Base-by-base conservation (phyloP, 2,329 filamentous ascomycete species). In the Sporothrix variecibatus region DNA sequence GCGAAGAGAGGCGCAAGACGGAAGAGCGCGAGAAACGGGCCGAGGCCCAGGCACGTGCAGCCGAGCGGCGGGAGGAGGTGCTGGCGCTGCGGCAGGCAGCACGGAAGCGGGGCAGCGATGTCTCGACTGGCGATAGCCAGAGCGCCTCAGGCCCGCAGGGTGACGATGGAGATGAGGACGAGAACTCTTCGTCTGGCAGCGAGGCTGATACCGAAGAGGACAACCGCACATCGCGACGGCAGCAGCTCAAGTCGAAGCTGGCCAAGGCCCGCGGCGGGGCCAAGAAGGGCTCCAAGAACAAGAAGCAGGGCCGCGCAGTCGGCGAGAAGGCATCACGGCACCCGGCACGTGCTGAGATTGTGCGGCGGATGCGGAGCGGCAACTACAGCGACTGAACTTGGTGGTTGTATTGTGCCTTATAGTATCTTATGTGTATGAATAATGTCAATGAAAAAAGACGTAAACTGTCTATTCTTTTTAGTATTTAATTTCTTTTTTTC, bases 281-380 rank as follows among this genome's bases (percentile, higher is more conserved):
- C 43, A 49, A 68, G 65, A 51, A 49, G 26, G 43, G 26, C 20
- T 20, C 62, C 62, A 46, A 67, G 62, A 67, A 67, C 62, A 46
- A 3, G 38, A 67, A 67, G 62, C 62, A 67, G 15, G 38, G 62
- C 62, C 62, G 38, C 11, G 3, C 6, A 6, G 38, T 67, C 23
- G 62, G 62, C 11, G 38, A 26, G 38, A 67, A 67, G 62, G 62
- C 62, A 15, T 28, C 38, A 40, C 62, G 62, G 23, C 23, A 67
- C 62, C 38, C 38, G 38, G 38, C 38, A 46, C 62, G 38, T 12
- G 62, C 62, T 38, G 62, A 67, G 62, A 67, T 67, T 23, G 12
- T 17, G 62, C 38, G 38, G n/a, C n/a, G 62, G 62, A 67, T 67
- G 38, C 62, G 62, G 38, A 46, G 38, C 38, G 62, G 62, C 38